phyloP scores from a whole-genome alignment of 2,329 filamentous ascomycete genomes.

The Verticillium isaacii region DNA sequence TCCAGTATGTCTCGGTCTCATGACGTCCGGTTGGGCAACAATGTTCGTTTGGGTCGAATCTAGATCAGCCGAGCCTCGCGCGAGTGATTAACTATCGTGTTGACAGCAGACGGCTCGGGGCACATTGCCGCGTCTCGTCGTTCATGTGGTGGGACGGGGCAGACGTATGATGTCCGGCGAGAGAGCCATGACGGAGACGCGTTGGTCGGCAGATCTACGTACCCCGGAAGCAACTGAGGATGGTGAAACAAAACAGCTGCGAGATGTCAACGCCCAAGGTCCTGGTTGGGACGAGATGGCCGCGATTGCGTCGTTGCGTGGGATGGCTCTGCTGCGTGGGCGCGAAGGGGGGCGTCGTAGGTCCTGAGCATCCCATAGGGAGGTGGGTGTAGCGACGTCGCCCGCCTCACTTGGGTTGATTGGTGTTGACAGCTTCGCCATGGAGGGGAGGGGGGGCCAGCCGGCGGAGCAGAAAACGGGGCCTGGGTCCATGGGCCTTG shows the following conservation, averaged over 20 bases:
- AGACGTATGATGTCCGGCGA: not conserved
- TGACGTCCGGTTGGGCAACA: not conserved
- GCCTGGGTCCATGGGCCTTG: not conserved
- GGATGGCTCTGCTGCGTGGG: not conserved
- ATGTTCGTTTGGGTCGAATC: not conserved
- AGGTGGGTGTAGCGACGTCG: not conserved
- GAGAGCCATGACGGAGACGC: not conserved
- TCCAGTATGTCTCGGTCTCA: not conserved
- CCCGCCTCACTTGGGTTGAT: conserved; percentile 12
- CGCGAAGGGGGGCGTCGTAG: not conserved
- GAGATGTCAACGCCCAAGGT: not conserved
- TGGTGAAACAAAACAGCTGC: not conserved
- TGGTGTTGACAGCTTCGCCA: conserved; percentile 2
- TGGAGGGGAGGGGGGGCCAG: not conserved
- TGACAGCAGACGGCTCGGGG: not conserved
- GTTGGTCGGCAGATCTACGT: not conserved
- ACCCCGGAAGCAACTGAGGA: not conserved
- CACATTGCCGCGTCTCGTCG: not conserved
- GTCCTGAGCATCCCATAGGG: not conserved
- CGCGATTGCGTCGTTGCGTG: not conserved
- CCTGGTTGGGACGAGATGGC: not conserved
- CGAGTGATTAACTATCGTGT: not conserved
- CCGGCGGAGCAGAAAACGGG: not conserved
- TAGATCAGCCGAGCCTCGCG: not conserved
- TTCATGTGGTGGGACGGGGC: not conserved